These are phyloP conservation scores for Penicillium italicum DNA, from an alignment of 2,329 filamentous ascomycete genomes.

Conservation along the genomic window DNA sequence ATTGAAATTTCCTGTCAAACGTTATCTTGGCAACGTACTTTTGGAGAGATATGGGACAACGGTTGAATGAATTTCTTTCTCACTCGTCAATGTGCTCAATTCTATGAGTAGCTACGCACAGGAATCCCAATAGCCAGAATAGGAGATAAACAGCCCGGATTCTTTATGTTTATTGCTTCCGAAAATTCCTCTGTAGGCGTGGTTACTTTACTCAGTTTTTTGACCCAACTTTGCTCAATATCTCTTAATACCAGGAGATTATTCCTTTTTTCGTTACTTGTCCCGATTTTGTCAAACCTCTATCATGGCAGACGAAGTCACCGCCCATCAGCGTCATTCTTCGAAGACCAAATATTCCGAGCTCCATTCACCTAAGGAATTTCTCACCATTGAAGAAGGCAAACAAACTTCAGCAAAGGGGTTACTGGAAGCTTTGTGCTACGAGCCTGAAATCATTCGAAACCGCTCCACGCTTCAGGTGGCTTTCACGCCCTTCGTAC, in stretches of 20 bases:
- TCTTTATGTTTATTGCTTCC: not conserved
- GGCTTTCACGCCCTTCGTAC: constrained; percentile 52
- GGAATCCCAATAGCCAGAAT: not conserved
- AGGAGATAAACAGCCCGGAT: not conserved
- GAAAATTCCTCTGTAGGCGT: not conserved
- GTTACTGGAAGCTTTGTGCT: constrained; percentile 50
- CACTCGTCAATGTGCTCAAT: not conserved
- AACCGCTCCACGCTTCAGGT: constrained; percentile 47
- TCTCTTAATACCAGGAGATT: not conserved
- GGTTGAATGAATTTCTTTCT: not conserved
- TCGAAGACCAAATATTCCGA: not conserved
- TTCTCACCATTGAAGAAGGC: constrained; percentile 7
- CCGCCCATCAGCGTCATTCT: not conserved
- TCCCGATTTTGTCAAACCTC: not conserved
- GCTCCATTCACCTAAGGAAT: not conserved
- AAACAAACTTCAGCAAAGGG: constrained; percentile 17
- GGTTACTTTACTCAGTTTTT: not conserved
- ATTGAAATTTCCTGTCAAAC: not conserved
- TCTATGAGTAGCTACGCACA: not conserved
- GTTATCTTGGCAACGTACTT: not conserved
- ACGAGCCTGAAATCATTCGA: constrained; percentile 60
- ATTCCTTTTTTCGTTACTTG: no score
- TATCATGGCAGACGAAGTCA: constrained; percentile 4
- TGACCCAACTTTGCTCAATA: not conserved
- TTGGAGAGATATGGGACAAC: not conserved